Conservation (phyloP, 208 protist species). For the Wallacemonas sp. region DNA sequence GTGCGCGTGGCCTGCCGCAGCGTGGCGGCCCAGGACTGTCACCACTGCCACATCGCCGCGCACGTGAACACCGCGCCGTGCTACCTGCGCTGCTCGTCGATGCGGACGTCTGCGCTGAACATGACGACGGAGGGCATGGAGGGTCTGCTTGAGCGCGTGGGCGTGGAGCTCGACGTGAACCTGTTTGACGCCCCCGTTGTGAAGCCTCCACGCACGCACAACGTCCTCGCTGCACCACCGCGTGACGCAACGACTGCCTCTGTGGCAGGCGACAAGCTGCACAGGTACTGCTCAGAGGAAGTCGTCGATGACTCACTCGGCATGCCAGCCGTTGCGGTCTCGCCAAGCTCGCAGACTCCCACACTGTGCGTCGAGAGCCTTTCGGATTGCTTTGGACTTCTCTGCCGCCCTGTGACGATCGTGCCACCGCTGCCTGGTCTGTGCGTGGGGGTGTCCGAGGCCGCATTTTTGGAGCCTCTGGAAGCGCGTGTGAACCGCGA, state of each 20-base stretch:
- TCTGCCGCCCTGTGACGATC: conserved; percentile 41
- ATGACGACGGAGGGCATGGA: conserved; percentile 52
- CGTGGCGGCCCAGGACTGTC: conserved; percentile 56
- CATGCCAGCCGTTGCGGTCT: background rate
- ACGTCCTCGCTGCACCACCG: background rate
- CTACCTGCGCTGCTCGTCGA: conserved; percentile 49
- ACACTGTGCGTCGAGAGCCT: background rate
- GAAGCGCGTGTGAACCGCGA: conserved; percentile 35
- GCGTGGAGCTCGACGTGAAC: conserved; percentile 50
- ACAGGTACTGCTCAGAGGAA: conserved; percentile 1
- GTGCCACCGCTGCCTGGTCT: conserved; percentile 45
- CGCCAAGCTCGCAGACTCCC: no score
- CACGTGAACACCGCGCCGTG: conserved; percentile 65
- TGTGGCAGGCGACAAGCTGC: background rate
- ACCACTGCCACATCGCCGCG: conserved; percentile 67
- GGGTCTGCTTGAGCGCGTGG: conserved; percentile 32
- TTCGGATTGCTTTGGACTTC: conserved; percentile 10
- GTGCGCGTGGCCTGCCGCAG: conserved; percentile 57
- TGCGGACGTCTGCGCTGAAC: conserved; percentile 70
- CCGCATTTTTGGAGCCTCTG: conserved; percentile 30
- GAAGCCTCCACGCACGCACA: background rate
- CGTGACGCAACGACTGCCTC: background rate
- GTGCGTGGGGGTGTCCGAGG: conserved; percentile 44
- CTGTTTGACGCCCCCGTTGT: conserved; percentile 38
- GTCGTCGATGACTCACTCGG: background rate